Evolutionary conservation across 2,329 filamentous ascomycete genomes (phyloP).

Genomic region (Botrytis pseudocinerea): DNA sequence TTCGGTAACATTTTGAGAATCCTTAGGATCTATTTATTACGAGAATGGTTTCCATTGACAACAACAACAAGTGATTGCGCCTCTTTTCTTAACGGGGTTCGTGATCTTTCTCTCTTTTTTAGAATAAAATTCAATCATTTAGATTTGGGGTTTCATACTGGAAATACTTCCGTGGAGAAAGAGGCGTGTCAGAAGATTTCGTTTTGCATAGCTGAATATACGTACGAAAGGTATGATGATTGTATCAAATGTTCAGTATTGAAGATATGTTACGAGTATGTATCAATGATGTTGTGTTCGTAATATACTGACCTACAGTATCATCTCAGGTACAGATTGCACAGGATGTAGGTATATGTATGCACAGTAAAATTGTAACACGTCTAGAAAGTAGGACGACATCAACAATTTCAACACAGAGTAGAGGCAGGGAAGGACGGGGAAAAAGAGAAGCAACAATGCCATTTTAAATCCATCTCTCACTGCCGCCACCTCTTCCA

Average conservation of each 20-base stretch:
- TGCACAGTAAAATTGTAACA: background rate
- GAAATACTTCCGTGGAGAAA: background rate
- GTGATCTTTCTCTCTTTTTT: background rate
- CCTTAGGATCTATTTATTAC: slow-evolving; percentile 5
- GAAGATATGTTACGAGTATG: background rate
- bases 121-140: background rate
- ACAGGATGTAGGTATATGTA: background rate
- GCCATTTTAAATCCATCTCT: background rate
- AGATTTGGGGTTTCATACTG: background rate
- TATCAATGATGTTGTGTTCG: slow-evolving; percentile 1
- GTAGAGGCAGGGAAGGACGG: background rate
- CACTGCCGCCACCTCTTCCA: background rate
- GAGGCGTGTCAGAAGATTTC: slow-evolving; percentile 14
- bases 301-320: background rate
- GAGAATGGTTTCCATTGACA: background rate
- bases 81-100: background rate
- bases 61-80: background rate
- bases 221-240: background rate
- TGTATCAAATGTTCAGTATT: background rate
- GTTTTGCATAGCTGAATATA: background rate
- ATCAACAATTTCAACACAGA: background rate
- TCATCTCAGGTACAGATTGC: background rate
- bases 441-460: background rate
- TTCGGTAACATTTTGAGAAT: slow-evolving; percentile 5
- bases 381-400: background rate